Percentiles rank a stretch among this genome's conserved stretches.
phyloP scores from a whole-genome alignment of 306 rosid species.

The Heteromeles arbutifolia region DNA sequence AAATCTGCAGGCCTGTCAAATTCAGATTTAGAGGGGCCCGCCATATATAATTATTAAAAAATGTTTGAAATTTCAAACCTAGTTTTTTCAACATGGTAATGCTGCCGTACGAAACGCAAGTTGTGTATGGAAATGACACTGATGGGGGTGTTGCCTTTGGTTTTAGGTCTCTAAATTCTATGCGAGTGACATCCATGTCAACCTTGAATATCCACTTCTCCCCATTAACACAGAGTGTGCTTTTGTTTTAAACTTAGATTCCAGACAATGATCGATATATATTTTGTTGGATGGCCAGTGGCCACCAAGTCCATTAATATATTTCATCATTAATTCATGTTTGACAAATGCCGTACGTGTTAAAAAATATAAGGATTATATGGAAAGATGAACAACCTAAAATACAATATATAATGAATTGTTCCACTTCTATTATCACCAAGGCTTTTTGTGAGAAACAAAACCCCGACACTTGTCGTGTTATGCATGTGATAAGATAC shows the following conservation, averaged over 20 bases:
- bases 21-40: not conserved
- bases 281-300: not conserved
- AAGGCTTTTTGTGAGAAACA: too few relatives aligned
- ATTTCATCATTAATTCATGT: not conserved
- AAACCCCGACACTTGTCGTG: not conserved
- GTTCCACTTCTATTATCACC: too few relatives aligned
- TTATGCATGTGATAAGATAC: not conserved
- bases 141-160: not conserved
- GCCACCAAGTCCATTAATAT: not conserved
- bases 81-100: not conserved
- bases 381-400: too few relatives aligned
- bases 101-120: slow-evolving; percentile 20
- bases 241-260: not conserved
- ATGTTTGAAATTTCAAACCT: too few relatives aligned
- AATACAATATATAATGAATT: too few relatives aligned
- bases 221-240: not conserved
- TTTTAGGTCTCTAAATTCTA: not conserved
- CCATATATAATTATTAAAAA: not conserved
- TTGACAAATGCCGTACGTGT: not conserved
- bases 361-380: not conserved
- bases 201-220: slow-evolving; percentile 1
- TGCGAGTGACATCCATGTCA: slow-evolving; percentile 11
- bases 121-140: slow-evolving; percentile 24
- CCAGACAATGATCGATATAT: slow-evolving; percentile 1
- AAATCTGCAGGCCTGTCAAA: not conserved